These are phyloP conservation scores for Fusarium vanettenii DNA, from an alignment of 2,329 filamentous ascomycete genomes.

Conservation along the genomic window DNA sequence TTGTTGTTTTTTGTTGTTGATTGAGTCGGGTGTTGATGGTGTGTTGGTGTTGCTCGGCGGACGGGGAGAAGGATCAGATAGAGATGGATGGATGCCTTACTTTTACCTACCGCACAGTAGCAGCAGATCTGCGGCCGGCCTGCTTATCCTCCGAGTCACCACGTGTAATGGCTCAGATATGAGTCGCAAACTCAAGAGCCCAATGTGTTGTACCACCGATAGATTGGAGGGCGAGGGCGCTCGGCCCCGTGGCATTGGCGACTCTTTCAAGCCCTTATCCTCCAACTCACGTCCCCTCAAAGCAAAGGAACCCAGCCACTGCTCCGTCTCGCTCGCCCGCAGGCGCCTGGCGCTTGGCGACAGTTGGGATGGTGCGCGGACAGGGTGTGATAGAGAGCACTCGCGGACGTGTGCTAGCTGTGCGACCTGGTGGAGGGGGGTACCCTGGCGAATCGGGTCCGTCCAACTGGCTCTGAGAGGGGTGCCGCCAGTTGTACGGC, in stretches of 20 bases:
- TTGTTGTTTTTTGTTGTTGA: slow-evolving; percentile 17
- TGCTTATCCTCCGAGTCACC: slow-evolving; percentile 2
- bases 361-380: slow-evolving; percentile 34
- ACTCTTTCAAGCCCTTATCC: slow-evolving; percentile 13
- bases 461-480: slow-evolving; percentile 11
- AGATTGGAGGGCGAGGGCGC: not conserved
- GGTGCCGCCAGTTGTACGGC: not conserved
- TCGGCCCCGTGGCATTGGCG: slow-evolving; percentile 1
- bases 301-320: not conserved
- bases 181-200: not conserved
- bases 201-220: not conserved
- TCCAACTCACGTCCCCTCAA: slow-evolving; percentile 21
- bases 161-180: slow-evolving; percentile 14
- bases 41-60: slow-evolving; percentile 27
- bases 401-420: slow-evolving; percentile 18
- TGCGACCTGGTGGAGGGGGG: slow-evolving; percentile 17
- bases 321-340: slow-evolving; percentile 4
- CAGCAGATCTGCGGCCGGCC: not conserved
- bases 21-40: not conserved
- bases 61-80: not conserved
- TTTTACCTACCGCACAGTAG: not conserved
- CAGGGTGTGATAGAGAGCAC: slow-evolving; percentile 23
- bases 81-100: slow-evolving; percentile 1
- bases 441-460: slow-evolving; percentile 26
- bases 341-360: slow-evolving; percentile 37